phyloP scores from a whole-genome alignment of 129 eudicot genomes.

The Arctium minus region DNA sequence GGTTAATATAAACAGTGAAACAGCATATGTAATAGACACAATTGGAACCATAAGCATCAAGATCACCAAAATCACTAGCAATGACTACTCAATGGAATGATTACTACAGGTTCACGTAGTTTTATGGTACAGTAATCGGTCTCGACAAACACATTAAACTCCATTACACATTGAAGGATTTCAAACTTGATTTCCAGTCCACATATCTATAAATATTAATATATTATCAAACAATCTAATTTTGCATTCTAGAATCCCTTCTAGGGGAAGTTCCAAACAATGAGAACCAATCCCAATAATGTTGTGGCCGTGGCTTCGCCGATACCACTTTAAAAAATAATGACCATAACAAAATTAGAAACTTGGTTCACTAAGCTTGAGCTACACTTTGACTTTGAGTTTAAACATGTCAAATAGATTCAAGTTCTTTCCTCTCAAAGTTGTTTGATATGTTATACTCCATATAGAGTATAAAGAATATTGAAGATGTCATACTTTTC shows the following conservation, averaged over 20 bases:
- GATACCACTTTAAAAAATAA: not conserved
- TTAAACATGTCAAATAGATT: not conserved
- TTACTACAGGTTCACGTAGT: not conserved
- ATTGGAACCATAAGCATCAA: not conserved
- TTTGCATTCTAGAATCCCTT: not conserved
- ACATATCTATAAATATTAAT: not conserved
- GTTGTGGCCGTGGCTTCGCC: no score
- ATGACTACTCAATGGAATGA: not conserved
- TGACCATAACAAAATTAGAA: not conserved
- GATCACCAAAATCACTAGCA: not conserved
- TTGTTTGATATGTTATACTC: not conserved
- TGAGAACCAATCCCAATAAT: conserved; percentile 7
- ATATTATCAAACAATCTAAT: not conserved
- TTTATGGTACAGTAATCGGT: not conserved
- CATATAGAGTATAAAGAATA: not conserved
- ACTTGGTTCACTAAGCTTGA: not conserved
- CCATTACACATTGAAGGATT: not conserved
- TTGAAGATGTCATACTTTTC: not conserved
- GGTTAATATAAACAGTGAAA: not conserved
- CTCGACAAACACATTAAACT: not conserved
- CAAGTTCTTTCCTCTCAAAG: not conserved
- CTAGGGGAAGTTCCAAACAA: not conserved
- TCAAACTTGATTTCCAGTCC: not conserved
- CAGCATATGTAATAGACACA: not conserved
- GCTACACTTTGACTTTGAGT: not conserved